A percentile compares a stretch with the other conserved stretches of the same genome.
Conservation (phyloP, 169 alveolate genomes). For the Cryptosporidium meleagridis region DNA sequence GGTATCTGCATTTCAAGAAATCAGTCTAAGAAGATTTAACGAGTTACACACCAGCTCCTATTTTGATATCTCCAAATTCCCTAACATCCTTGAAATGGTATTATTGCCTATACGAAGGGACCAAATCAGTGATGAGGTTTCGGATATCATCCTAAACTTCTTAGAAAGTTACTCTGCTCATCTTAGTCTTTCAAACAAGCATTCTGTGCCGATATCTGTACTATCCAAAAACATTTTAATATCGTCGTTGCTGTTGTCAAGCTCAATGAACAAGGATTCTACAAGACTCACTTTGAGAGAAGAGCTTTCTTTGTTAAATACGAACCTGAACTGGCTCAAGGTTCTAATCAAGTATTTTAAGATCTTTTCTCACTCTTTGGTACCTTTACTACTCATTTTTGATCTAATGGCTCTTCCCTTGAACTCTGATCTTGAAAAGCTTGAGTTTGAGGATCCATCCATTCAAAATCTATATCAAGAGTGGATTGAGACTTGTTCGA, state of each 20-base stretch:
- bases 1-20: slow-evolving; percentile 37
- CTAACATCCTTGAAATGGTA: slow-evolving; percentile 14
- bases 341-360: slow-evolving; percentile 21
- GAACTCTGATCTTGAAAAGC: slow-evolving; percentile 1
- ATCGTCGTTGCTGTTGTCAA: slow-evolving; percentile 26
- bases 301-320: neutral
- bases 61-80: slow-evolving; percentile 9
- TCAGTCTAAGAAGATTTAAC: neutral
- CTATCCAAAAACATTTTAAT: slow-evolving; percentile 9
- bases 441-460: neutral
- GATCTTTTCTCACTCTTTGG: slow-evolving; percentile 13
- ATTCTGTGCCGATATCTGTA: neutral
- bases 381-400: slow-evolving; percentile 38
- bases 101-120: slow-evolving; percentile 9
- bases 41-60: neutral
- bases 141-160: slow-evolving; percentile 1
- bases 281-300: neutral
- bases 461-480: neutral
- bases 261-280: neutral
- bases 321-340: slow-evolving; percentile 13
- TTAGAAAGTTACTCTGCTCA: slow-evolving; percentile 14
- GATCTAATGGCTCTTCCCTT: slow-evolving; percentile 30
- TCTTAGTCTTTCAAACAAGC: neutral
- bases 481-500: neutral
- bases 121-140: slow-evolving; percentile 31